These are phyloP conservation scores for Petasospora fabianii DNA, from an alignment of 1,139 yeast species.

Conservation along the genomic window DNA sequence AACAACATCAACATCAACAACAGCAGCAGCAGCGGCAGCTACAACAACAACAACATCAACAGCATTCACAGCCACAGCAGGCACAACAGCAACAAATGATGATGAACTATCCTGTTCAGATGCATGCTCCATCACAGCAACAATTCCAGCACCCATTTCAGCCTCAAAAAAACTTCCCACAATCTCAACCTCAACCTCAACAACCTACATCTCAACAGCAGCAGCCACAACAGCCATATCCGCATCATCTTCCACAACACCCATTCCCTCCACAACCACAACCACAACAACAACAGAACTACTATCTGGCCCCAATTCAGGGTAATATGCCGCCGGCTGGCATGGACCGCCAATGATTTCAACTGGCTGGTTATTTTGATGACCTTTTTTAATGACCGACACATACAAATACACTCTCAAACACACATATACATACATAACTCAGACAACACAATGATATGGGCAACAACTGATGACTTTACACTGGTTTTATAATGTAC, in stretches of 20 bases:
- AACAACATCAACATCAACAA: background rate
- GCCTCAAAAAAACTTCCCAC: no score
- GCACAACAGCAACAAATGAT: background rate
- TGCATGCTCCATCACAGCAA: no score
- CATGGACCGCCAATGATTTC: conserved; percentile 1
- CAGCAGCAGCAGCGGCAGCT: background rate
- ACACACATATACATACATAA: no score
- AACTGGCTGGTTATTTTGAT: background rate
- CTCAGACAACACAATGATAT: no score
- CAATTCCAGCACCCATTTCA: no score
- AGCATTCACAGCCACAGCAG: background rate
- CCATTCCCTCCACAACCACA: background rate
- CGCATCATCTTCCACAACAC: background rate
- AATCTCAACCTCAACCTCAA: background rate
- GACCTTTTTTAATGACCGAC: no score
- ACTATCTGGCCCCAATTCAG: background rate
- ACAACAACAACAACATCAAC: background rate
- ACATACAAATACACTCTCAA: no score
- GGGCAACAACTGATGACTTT: no score
- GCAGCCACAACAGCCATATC: background rate
- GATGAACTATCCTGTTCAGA: no score
- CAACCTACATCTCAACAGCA: background rate
- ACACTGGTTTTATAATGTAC: no score
- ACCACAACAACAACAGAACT: background rate
- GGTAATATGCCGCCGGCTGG: background rate